Evolutionary conservation across 2,329 filamentous ascomycete genomes (phyloP).

Genomic region (Cladosporium velox): DNA sequence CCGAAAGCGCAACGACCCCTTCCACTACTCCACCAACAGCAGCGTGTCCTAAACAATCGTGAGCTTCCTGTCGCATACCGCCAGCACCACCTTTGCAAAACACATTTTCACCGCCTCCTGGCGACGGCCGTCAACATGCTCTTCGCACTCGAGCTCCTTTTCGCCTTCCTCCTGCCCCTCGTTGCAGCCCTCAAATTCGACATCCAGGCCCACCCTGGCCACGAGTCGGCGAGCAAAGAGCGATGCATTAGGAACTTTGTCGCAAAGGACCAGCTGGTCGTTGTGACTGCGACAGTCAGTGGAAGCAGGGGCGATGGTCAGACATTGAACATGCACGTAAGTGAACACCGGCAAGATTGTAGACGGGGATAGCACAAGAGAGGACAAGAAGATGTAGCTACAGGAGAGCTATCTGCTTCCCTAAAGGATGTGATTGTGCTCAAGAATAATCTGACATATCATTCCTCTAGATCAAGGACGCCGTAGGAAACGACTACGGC

Average conservation of each 20-base stretch:
- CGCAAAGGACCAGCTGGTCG: slow-evolving; percentile 84
- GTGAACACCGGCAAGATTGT: slow-evolving; percentile 29
- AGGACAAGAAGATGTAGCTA: background rate
- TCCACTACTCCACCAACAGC: slow-evolving; percentile 3
- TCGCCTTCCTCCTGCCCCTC: slow-evolving; percentile 45
- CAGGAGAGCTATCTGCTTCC: background rate
- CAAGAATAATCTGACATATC: slow-evolving; percentile 8
- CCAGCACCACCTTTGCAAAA: slow-evolving; percentile 9
- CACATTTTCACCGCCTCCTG: background rate
- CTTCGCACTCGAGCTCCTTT: slow-evolving; percentile 37
- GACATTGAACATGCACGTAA: slow-evolving; percentile 88
- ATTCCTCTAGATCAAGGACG: slow-evolving; percentile 77
- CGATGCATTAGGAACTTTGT: slow-evolving; percentile 98
- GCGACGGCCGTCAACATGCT: slow-evolving; percentile 15
- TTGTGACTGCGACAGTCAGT: slow-evolving; percentile 86
- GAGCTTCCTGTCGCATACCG: slow-evolving; percentile 7
- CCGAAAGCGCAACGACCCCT: slow-evolving; percentile 7
- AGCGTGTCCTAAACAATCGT: slow-evolving; percentile 12
- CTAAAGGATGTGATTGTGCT: background rate
- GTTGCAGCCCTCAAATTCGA: slow-evolving; percentile 86
- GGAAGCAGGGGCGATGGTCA: slow-evolving; percentile 91
- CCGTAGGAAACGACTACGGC: slow-evolving; percentile 94
- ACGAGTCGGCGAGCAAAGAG: slow-evolving; percentile 66
- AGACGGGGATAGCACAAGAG: background rate
- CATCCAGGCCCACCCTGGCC: slow-evolving; percentile 67